A percentile compares a stretch with the other conserved stretches of the same genome.
Evolutionary conservation across 768 basidiomycete species (phyloP).

Genomic region (Agaricus bisporus): DNA sequence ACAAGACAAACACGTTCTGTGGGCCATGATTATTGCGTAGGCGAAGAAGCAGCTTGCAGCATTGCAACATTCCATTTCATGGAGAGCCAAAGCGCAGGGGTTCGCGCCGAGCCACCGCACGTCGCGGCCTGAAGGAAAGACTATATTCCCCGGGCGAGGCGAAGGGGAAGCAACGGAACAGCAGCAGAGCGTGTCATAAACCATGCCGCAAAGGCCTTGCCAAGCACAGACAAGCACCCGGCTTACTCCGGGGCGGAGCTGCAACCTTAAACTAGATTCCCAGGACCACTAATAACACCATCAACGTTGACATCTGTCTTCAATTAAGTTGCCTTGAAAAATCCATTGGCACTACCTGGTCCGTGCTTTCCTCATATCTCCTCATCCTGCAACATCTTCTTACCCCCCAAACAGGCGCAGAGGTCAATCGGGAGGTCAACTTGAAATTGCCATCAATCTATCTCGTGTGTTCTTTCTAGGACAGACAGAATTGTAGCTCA

Average conservation of each 20-base stretch:
- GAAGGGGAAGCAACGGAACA: background rate
- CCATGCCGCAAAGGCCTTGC: background rate
- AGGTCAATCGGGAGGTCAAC: slow-evolving; percentile 94
- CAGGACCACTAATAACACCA: slow-evolving; percentile 19
- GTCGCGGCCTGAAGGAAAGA: slow-evolving; percentile 2
- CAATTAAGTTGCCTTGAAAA: slow-evolving; percentile 76
- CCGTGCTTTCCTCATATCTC: slow-evolving; percentile 16
- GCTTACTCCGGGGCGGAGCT: slow-evolving; percentile 17
- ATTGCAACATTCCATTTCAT: slow-evolving; percentile 84
- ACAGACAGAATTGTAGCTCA: background rate
- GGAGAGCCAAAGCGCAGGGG: slow-evolving; percentile 2
- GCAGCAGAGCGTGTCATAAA: background rate
- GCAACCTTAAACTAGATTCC: slow-evolving; percentile 29
- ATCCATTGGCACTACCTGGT: slow-evolving; percentile 88
- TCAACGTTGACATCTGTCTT: slow-evolving; percentile 16
- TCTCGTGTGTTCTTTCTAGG: slow-evolving; percentile 13
- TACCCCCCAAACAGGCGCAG: slow-evolving; percentile 29
- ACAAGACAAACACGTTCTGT: slow-evolving; percentile 12
- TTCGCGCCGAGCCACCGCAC: slow-evolving; percentile 10
- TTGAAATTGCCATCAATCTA: slow-evolving; percentile 19
- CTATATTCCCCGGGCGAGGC: background rate
- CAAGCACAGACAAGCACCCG: slow-evolving; percentile 10
- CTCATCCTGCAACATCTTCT: background rate
- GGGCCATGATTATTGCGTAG: slow-evolving; percentile 29
- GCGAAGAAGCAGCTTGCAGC: slow-evolving; percentile 50